Base-by-base conservation (phyloP, 2,329 filamentous ascomycete species). In the Paecilomyces sp. region DNA sequence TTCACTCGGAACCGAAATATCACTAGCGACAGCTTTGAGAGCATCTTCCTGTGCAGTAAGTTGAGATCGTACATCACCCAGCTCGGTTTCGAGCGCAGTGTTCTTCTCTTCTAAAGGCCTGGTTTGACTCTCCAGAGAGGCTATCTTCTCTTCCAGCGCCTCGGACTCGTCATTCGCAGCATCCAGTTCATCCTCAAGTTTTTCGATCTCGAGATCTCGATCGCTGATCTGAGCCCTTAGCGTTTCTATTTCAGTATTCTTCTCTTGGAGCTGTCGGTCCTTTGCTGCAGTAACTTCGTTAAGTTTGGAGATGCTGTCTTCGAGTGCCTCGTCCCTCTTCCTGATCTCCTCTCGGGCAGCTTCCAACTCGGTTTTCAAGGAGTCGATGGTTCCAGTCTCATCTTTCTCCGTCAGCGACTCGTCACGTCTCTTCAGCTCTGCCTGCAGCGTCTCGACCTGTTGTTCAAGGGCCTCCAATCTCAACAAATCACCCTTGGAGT, bases 21-120 rank as follows among this genome's bases (percentile, higher is more conserved):
- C 72, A 8, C 67, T 70, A 12, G 74, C 75, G 34, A 74, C 68
- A 5, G 68, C 68, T 34, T 74, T 74, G 12, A 77, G 62, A 1
- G 73, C 73, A 56, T 71, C 74, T 56, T 71, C 67, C 56, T 76
- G 74, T 1, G 73, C 71, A 34, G 68, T 68, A 24, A 74, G 66
- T 55, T 76, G 72, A 1, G 72, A 70, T 56, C 73, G 73, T 11
- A 68, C 72, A 15, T 67, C 68, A 1, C 64, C 69, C 13, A 76
- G 62, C 50, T 76, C 72, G 7, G 72, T 69, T 58, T 76, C 71
- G 1, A 76, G 68, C 1, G 68, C 68, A 25, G 66, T 68, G 41
- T 76, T 73, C 60, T 71, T 75, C 58, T 74, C 72, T 61, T 77
- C 73, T 13, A 76, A 61, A 3, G 75, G 72, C 3, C 66, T 65